Percentiles rank a stretch among this genome's conserved stretches.
phyloP scores from a whole-genome alignment of 2,329 filamentous ascomycete genomes.

The Chalaropsis thielavioides region DNA sequence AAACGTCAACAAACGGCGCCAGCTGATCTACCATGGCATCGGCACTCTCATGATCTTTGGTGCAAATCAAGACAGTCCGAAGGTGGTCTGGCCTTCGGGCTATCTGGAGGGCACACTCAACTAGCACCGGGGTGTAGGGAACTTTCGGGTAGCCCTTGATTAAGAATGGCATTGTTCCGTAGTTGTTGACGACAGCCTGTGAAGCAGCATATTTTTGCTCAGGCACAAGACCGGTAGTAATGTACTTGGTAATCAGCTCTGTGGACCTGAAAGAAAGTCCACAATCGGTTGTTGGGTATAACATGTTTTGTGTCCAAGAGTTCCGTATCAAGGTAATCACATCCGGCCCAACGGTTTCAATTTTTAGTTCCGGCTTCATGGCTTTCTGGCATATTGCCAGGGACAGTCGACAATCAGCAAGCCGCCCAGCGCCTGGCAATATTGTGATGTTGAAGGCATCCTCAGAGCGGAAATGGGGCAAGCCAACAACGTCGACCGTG shows the following conservation, averaged over 20 bases:
- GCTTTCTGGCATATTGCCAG: not conserved
- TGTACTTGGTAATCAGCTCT: not conserved
- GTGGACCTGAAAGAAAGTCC: not conserved
- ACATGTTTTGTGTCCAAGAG: constrained; percentile 2
- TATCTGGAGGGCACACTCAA: not conserved
- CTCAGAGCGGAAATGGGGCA: not conserved
- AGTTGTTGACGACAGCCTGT: not conserved
- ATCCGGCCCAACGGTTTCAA: not conserved
- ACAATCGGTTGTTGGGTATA: not conserved
- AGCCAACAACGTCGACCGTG: not conserved
- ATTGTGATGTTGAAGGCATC: not conserved
- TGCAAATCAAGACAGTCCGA: not conserved
- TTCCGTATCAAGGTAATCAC: not conserved
- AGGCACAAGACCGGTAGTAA: not conserved
- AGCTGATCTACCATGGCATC: not conserved
- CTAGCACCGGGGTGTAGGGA: not conserved
- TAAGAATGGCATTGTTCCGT: not conserved
- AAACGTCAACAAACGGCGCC: not conserved
- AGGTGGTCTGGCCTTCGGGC: not conserved
- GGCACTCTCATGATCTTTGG: not conserved
- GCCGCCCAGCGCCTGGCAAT: not conserved
- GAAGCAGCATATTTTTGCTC: not conserved
- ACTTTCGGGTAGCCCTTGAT: not conserved
- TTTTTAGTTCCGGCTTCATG: not conserved
- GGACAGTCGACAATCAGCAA: not conserved